Evolutionary conservation across 2,329 filamentous ascomycete species (phyloP), one percentile per base, ranked within the genome.

Genomic region (Lithohypha guttulata): DNA sequence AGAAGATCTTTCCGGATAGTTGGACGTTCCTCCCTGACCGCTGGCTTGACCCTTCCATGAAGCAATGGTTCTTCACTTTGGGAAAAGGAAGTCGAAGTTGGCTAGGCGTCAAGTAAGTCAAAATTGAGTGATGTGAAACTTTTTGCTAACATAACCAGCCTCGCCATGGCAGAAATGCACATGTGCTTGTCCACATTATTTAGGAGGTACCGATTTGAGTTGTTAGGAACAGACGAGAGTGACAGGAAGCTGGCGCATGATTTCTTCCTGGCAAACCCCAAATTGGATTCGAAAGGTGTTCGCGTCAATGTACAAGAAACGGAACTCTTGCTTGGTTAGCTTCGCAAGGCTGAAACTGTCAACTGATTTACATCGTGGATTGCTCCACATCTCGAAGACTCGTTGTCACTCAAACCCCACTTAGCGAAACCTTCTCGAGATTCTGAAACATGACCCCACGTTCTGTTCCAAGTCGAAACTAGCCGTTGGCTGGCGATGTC

Each of bases 61-160:
- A 62, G 6, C 51, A 59, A 19, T 62, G 59, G 37, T 42, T 65
- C 17, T 53, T 65, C 6, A 42, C 56, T 0, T 66, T 66, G 39
- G 54, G 53, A 22, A 57, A 54, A 22, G 66, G 66, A 0, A 61
- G 56, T 3, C 53, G 66, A 15, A 60, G 61, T 49, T 71, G 68
- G 42, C 54, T 65, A 8, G 68, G 68, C 11, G 64, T 64, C 29
- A 64, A 69, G 46, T 43, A 38, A 42, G 44, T 25, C 29, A 11
- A 9, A 47, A 64, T 32, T 15, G 8, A 30, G 28, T 30, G 8
- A 7, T 13, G 8, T 30, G 8, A 8, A 7, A 7, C 14, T 33
- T 11, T 33, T n/a, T 6, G 30, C 19, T 26, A 8, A 10, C 17
- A 13, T 6, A 18, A 3, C 20, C 18, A 60, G 57, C 23, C 52